Base-by-base conservation (phyloP, 2,329 filamentous ascomycete genomes). In the Penicillium digitatum region DNA sequence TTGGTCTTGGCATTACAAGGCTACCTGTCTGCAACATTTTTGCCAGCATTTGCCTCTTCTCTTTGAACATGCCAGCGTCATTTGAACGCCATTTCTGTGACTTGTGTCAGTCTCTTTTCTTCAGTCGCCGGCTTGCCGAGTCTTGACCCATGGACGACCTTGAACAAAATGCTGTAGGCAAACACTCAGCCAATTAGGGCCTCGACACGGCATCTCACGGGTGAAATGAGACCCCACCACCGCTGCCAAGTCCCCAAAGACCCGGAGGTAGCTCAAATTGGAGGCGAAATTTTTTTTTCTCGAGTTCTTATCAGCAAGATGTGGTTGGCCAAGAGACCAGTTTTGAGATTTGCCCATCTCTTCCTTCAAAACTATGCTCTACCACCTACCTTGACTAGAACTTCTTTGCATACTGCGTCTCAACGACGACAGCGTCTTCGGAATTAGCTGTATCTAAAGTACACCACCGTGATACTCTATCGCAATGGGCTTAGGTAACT, bases 241-340 rank as follows among this genome's bases (percentile, higher is more conserved):
- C 48, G 48, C 35, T 24, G 59, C 59, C 59, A 61, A 62, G 58
- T 14, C 43, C 45, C 58, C 47, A 56, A 54, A 35, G 47, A 37
- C 34, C 48, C 43, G 43, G 56, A 56, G 58, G 50, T 52, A 56
- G 24, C 18, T 50, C 35, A 14, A 46, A 48, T 32, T 38, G 27
- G 34, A 35, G 55, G 47, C 44, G 38, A 57, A 49, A 48, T 61
- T 57, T 48, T 38, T 40, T 42, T 40, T 52, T 52, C 20, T 6
- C 29, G 22, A 43, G 48, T 55, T 62, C 61, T 62, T 63, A 63
- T 63, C 61, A 55, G 50, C 27, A 22, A 14, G 14, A 11, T 47
- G 18, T 62, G 56, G 54, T 59, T 62, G 61, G 61, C 48, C 52
- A 52, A 32, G 31, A 9, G 26, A 29, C 1, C 1, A 16, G 7